A percentile compares a stretch with the other conserved stretches of the same genome.
phyloP scores from a whole-genome alignment of 2,329 filamentous ascomycete species.

The Penicillium sp. region DNA sequence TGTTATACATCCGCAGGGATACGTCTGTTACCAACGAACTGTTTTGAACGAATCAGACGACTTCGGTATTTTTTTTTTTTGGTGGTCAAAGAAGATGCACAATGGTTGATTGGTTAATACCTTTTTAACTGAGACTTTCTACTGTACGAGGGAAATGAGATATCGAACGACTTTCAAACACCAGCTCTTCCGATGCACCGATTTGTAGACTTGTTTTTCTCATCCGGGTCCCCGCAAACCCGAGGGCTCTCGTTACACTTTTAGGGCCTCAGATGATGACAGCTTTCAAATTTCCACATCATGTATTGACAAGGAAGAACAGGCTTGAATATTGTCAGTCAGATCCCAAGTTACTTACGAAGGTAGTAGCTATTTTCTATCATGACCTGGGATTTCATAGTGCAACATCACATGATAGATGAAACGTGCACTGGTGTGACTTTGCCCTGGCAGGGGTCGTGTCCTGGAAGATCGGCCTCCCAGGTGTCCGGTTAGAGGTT shows the following conservation, averaged over 20 bases:
- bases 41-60: conserved; percentile 16
- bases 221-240: conserved; percentile 1
- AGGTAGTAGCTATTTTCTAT: not conserved
- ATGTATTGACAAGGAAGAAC: not conserved
- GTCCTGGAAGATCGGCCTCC: conserved; percentile 17
- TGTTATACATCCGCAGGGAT: conserved; percentile 23
- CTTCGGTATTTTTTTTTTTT: not conserved
- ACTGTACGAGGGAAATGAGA: not conserved
- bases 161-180: not conserved
- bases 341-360: not conserved
- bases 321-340: not conserved
- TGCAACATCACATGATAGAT: conserved; percentile 33
- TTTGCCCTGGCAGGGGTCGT: conserved; percentile 10
- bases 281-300: not conserved
- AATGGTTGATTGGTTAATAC: not conserved
- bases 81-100: not conserved
- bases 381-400: not conserved
- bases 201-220: not conserved
- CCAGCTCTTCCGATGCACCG: not conserved
- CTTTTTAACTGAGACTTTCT: not conserved
- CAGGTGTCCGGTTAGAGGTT: conserved; percentile 16
- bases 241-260: not conserved
- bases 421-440: conserved; percentile 30
- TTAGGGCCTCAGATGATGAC: not conserved
- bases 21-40: conserved; percentile 9